Evolutionary conservation across 2,329 filamentous ascomycete genomes (phyloP).

Genomic region (Penicillium sp.): DNA sequence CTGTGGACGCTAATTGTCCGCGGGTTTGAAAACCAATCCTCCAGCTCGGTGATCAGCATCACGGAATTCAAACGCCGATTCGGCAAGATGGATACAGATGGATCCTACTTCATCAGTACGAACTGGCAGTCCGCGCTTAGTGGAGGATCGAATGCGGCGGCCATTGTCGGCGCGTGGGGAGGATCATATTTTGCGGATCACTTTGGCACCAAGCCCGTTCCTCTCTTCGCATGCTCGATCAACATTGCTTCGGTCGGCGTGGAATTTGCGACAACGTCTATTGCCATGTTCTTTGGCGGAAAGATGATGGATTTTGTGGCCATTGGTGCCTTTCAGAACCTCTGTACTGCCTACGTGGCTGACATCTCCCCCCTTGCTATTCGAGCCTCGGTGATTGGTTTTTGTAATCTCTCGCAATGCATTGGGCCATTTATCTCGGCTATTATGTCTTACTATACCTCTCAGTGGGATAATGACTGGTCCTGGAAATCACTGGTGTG

Average conservation of each 20-base stretch:
- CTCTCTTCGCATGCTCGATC: neutral
- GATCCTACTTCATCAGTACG: neutral
- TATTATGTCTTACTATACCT: constrained; percentile 6
- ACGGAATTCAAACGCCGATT: neutral
- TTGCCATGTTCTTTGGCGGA: constrained; percentile 3
- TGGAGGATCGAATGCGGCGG: neutral
- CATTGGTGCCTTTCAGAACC: constrained; percentile 1
- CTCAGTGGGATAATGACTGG: neutral
- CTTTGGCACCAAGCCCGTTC: neutral
- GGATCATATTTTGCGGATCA: constrained; percentile 1
- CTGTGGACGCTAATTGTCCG: neutral
- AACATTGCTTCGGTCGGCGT: constrained; percentile 2
- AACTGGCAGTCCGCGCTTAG: neutral
- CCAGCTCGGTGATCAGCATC: neutral
- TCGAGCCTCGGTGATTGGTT: constrained; percentile 1
- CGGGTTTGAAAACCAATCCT: constrained; percentile 2
- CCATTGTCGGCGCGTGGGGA: neutral
- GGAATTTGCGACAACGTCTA: neutral
- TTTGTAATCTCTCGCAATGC: constrained; percentile 2
- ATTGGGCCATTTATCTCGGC: constrained; percentile 4
- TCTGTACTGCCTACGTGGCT: constrained; percentile 3
- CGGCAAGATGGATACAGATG: neutral
- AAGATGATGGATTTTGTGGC: constrained; percentile 5
- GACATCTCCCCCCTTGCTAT: constrained; percentile 3
- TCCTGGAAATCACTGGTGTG: constrained; percentile 2